Evolutionary conservation across 2,329 filamentous ascomycete genomes (phyloP).

Genomic region (Diaporthe sp.): DNA sequence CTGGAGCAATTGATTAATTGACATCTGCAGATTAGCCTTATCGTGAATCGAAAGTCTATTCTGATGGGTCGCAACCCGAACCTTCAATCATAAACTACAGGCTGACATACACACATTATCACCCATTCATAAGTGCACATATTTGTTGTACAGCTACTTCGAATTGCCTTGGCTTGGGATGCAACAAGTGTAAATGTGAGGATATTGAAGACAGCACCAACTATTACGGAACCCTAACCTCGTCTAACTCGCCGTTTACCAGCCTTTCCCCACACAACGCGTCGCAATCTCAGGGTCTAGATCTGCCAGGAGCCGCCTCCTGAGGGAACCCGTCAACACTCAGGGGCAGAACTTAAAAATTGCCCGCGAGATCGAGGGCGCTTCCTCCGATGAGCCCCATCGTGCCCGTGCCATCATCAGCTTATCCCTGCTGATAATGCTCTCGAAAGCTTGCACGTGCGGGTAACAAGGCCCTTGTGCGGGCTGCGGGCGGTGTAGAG

Average conservation of each 20-base stretch:
- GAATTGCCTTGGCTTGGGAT: neutral
- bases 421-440: neutral
- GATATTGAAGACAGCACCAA: neutral
- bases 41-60: neutral
- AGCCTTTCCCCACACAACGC: neutral
- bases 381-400: neutral
- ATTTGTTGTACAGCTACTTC: accelerated
- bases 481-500: slow-evolving; percentile 2
- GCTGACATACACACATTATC: neutral
- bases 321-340: slow-evolving; percentile 22
- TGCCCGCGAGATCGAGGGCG: slow-evolving; percentile 5
- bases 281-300: slow-evolving; percentile 18
- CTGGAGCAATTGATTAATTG: neutral
- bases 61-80: neutral
- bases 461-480: neutral
- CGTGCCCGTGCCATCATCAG: neutral
- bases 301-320: slow-evolving; percentile 2
- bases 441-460: neutral
- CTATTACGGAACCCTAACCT: slow-evolving; percentile 10
- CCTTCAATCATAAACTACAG: neutral
- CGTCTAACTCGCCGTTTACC: neutral
- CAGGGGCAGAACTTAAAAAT: neutral
- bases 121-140: neutral
- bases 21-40: neutral
- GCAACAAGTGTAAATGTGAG: neutral